These are phyloP conservation scores for Opeltia flavorubescens DNA, from an alignment of 495 filamentous ascomycete species.

Conservation along the genomic window DNA sequence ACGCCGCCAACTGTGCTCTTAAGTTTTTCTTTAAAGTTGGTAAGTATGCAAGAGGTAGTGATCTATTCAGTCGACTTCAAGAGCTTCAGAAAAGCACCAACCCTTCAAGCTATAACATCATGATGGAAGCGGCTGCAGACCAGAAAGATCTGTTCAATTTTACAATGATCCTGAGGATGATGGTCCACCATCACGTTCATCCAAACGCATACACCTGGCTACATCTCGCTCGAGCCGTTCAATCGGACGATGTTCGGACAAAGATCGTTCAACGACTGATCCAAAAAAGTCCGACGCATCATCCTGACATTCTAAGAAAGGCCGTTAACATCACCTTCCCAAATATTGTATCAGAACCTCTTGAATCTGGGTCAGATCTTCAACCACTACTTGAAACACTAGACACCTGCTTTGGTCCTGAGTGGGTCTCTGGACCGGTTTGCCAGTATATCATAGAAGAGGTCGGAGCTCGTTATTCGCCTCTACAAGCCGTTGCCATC, in stretches of 20 bases:
- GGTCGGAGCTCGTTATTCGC: constrained; percentile 2
- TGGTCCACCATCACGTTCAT: constrained; percentile 22
- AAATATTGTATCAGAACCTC: constrained; percentile 1
- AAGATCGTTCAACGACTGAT: constrained; percentile 23
- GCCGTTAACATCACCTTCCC: constrained; percentile 3
- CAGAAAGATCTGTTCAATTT: constrained; percentile 25
- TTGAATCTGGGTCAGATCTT: constrained; percentile 20
- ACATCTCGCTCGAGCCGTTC: constrained; percentile 22
- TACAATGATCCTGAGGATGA: constrained; percentile 18
- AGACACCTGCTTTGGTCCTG: constrained; percentile 16
- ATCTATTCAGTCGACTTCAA: constrained; percentile 20
- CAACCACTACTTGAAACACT: constrained; percentile 24
- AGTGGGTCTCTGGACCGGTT: constrained; percentile 23
- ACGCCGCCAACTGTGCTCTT: constrained; percentile 28
- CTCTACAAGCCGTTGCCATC: constrained; percentile 1
- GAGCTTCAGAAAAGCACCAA: constrained; percentile 20
- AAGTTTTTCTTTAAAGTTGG: constrained; percentile 23
- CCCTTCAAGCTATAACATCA: constrained; percentile 30
- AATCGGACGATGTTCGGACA: constrained; percentile 20
- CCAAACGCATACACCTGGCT: constrained; percentile 34
- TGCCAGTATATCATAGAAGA: constrained; percentile 27
- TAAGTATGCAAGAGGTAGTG: constrained; percentile 17
- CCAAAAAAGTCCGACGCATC: constrained; percentile 20
- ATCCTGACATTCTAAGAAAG: constrained; percentile 1
- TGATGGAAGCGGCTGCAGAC: constrained; percentile 24